Percentiles rank a stretch among this genome's conserved stretches.
phyloP scores from a whole-genome alignment of 495 filamentous ascomycete genomes.

The Xylaria curta region DNA sequence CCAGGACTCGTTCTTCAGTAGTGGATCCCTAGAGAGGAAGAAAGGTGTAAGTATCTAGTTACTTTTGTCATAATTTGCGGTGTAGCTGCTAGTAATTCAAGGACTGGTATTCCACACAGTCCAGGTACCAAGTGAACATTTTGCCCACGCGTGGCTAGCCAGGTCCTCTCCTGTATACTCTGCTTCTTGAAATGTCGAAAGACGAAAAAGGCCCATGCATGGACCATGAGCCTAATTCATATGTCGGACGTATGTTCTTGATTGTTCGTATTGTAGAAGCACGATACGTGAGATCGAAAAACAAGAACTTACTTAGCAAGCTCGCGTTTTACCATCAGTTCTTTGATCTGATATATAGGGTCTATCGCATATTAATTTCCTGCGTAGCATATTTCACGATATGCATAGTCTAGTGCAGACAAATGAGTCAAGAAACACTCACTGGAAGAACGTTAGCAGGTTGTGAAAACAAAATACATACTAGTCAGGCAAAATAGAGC shows the following conservation, averaged over 20 bases:
- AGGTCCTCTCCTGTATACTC: not conserved
- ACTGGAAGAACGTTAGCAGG: constrained; percentile 10
- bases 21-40: constrained; percentile 13
- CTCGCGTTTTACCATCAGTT: constrained; percentile 98
- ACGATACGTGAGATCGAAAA: not conserved
- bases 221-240: not conserved
- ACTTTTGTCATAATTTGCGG: not conserved
- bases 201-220: not conserved
- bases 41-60: not conserved
- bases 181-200: not conserved
- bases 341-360: constrained; percentile 92
- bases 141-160: not conserved
- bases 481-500: not conserved
- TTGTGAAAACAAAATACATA: not conserved
- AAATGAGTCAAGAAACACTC: constrained; percentile 6
- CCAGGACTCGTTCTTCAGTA: constrained; percentile 58
- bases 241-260: not conserved
- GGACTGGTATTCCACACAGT: not conserved
- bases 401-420: not conserved
- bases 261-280: not conserved
- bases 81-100: not conserved
- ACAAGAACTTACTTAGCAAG: constrained; percentile 77
- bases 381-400: not conserved
- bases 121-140: not conserved
- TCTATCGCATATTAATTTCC: constrained; percentile 25